Evolutionary conservation across 176 grass and related monocot species (phyloP), one percentile per base, ranked within the genome.

Genomic region (Tillandsia leiboldiana): DNA sequence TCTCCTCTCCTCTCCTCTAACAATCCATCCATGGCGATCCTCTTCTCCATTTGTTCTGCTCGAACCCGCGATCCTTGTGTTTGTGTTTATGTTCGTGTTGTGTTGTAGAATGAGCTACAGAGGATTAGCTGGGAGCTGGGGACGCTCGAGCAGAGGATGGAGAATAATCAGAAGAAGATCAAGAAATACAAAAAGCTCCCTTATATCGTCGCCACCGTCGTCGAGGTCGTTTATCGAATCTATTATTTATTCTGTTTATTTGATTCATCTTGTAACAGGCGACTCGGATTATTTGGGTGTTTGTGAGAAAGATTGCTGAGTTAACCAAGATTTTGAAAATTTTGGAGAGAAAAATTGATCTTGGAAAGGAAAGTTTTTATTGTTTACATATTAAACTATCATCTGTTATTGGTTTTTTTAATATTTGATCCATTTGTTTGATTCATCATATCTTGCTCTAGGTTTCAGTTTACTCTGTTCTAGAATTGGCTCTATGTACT

Each of bases 81-180:
- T 11, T 15, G 17, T 18, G 49, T 65, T 20, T 76, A 48, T 27
- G 11, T 12, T 47, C 1, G 29, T 26, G 1, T 10, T 1, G 9
- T 9, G 64, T 26, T 22, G 66, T 49, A 91, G 88, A 86, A 87
- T 68, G 88, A 96, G 73, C 57, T 96, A 64, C 86, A 91, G 79
- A 75, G 88, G 78, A 80, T 51, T 20, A 89, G 90, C 76, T 67
- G 87, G 13, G 88, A 96, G 61, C 69, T 96, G 77, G 76, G 89
- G 42, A 87, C 86, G n/a, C 73, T 80, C 67, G 87, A 87, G 72
- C 83, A 91, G 54, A 91, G 89, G 79, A 91, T 88, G 17, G 91
- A 89, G 83, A 83, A 89, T 48, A 91, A 91, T 56, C 86, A 96
- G 59, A 83, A 89, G 76, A 96, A 91, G 75, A 96, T 96, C 54